Evolutionary conservation across 257 asterid species (phyloP).

Genomic region (Capsicum chinense): DNA sequence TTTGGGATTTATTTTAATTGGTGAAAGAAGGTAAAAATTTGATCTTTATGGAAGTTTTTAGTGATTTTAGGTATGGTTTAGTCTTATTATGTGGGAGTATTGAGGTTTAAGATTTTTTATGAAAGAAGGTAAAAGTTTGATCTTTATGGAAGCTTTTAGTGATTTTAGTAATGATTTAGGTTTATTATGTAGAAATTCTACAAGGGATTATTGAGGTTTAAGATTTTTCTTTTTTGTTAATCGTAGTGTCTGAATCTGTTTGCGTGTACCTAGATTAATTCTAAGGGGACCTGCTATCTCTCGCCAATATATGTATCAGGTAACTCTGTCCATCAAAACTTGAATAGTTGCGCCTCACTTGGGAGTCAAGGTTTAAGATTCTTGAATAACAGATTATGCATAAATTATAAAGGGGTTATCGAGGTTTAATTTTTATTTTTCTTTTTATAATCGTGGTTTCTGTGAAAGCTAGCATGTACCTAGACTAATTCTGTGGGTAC

Average conservation of each 20-base stretch:
- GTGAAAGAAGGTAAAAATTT: not conserved
- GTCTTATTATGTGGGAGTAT: not conserved
- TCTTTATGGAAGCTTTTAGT: not conserved
- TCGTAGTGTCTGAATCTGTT: not conserved
- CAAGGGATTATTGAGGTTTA: not conserved
- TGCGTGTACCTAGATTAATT: not conserved
- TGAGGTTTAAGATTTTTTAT: constrained; percentile 26
- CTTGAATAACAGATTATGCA: constrained; percentile 46
- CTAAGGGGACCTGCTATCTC: not conserved
- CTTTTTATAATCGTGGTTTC: not conserved
- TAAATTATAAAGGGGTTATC: not conserved
- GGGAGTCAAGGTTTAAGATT: not conserved
- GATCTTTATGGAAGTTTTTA: not conserved
- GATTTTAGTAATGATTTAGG: not conserved
- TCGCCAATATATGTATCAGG: not conserved
- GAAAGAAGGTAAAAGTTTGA: not conserved
- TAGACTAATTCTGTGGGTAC: not conserved
- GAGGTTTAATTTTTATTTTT: constrained; percentile 19
- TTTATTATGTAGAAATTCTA: not conserved
- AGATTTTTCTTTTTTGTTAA: constrained; percentile 20
- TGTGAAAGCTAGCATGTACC: not conserved
- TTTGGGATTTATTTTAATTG: not conserved
- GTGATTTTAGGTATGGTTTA: not conserved
- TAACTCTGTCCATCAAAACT: not conserved
- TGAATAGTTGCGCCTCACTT: not conserved